phyloP scores from a whole-genome alignment of 2,329 filamentous ascomycete species.

The Stagonosporopsis tanaceti region DNA sequence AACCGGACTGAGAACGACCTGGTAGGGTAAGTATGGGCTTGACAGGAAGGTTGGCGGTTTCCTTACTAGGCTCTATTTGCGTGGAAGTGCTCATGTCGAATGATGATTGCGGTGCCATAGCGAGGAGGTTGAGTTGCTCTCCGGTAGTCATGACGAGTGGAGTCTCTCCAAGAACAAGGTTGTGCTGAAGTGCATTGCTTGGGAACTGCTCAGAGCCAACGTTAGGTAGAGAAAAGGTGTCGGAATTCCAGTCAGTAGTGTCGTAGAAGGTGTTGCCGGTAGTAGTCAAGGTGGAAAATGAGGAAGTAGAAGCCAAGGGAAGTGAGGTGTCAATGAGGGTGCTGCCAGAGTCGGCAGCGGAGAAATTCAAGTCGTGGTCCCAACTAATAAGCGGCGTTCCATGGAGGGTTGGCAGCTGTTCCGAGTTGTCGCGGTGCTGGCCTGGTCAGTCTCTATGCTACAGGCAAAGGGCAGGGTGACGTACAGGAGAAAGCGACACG shows the following conservation, averaged over 20 bases:
- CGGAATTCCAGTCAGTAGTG: conserved; percentile 35
- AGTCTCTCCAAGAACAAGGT: conserved; percentile 25
- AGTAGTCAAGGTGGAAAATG: conserved; percentile 28
- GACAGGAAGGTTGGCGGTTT: background rate
- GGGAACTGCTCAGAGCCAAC: conserved; percentile 28
- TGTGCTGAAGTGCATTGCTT: conserved; percentile 28
- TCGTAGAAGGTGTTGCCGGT: conserved; percentile 31
- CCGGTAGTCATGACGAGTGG: conserved; percentile 23
- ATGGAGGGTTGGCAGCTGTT: conserved; percentile 34
- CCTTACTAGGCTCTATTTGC: conserved; percentile 39
- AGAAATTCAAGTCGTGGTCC: conserved; percentile 38
- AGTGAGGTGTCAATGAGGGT: conserved; percentile 31
- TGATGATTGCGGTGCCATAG: conserved; percentile 28
- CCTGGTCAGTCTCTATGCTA: background rate
- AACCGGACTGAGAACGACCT: conserved; percentile 40
- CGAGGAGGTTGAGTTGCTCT: conserved; percentile 23
- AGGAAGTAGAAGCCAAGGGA: conserved; percentile 35
- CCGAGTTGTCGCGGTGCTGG: conserved; percentile 34
- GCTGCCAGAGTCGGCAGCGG: conserved; percentile 31
- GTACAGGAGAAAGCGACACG: conserved; percentile 33
- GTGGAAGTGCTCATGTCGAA: conserved; percentile 30
- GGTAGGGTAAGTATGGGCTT: conserved; percentile 21
- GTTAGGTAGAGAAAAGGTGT: conserved; percentile 30
- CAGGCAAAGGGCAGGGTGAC: background rate
- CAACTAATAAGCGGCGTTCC: conserved; percentile 38